A percentile compares a stretch with the other conserved stretches of the same genome.
Conservation (phyloP, 2,329 filamentous ascomycete genomes). For the Fusarium ramigenum region DNA sequence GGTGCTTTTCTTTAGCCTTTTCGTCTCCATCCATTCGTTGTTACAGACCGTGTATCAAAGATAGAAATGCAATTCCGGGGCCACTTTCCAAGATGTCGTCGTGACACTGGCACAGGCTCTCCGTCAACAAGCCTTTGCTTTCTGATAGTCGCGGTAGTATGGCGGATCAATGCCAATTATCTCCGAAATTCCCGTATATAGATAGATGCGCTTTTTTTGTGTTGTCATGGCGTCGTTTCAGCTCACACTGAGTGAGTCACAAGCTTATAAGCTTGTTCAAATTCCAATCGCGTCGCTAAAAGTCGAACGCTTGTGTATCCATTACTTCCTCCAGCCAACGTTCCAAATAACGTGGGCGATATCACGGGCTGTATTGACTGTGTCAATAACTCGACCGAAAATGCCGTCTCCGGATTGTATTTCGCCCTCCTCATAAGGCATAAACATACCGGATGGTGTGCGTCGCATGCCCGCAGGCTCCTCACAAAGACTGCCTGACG, state of each 20-base stretch:
- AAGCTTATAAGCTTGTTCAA: slow-evolving; percentile 32
- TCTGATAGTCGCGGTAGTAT: slow-evolving; percentile 8
- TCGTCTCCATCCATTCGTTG: slow-evolving; percentile 18
- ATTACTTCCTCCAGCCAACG: slow-evolving; percentile 69
- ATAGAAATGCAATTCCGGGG: slow-evolving; percentile 19
- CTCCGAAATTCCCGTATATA: slow-evolving; percentile 27
- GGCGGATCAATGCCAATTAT: slow-evolving; percentile 16
- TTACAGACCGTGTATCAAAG: slow-evolving; percentile 25
- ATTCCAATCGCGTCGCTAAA: slow-evolving; percentile 26
- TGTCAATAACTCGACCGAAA: slow-evolving; percentile 83
- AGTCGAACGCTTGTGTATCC: slow-evolving; percentile 16
- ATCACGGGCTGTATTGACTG: slow-evolving; percentile 76
- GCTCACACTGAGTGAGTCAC: slow-evolving; percentile 28
- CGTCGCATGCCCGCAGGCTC: slow-evolving; percentile 74
- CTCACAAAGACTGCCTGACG: slow-evolving; percentile 58
- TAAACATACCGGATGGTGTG: slow-evolving; percentile 89
- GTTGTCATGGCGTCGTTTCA: slow-evolving; percentile 32
- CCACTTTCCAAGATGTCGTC: slow-evolving; percentile 29
- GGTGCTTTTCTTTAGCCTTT: slow-evolving; percentile 41
- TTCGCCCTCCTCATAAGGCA: slow-evolving; percentile 84
- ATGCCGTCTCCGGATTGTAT: slow-evolving; percentile 68
- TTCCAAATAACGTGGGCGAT: slow-evolving; percentile 79
- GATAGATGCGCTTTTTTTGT: slow-evolving; percentile 30
- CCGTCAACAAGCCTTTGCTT: slow-evolving; percentile 2
- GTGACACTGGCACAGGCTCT: neutral